phyloP scores from a whole-genome alignment of 257 asterid species.

The Nicotiana undulata region DNA sequence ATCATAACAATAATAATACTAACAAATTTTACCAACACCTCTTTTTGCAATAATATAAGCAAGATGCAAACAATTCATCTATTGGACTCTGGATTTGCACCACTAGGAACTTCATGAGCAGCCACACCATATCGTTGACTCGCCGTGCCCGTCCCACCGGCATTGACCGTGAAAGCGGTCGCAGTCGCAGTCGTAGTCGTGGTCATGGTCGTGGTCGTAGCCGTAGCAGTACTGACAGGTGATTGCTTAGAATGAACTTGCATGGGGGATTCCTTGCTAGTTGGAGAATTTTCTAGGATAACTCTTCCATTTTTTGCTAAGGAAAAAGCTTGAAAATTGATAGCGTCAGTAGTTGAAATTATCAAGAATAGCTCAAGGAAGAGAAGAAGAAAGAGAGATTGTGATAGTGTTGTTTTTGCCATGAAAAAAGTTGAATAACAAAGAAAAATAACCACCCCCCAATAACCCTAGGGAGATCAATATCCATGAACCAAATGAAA shows the following conservation, averaged over 20 bases:
- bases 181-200: not conserved
- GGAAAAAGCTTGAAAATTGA: too few relatives aligned
- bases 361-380: constrained; percentile 20
- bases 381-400: constrained; percentile 19
- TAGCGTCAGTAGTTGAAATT: too few relatives aligned
- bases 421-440: constrained; percentile 31
- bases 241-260: constrained; percentile 13
- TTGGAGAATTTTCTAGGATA: not conserved
- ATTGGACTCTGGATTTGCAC: constrained; percentile 83
- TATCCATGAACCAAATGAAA: constrained; percentile 75
- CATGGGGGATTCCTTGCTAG: constrained; percentile 4
- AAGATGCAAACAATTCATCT: constrained; percentile 12
- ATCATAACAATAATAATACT: not conserved
- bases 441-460: constrained; percentile 62
- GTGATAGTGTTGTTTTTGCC: constrained; percentile 34
- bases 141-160: not conserved
- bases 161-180: not conserved
- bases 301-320: not conserved
- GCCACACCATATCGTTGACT: constrained; percentile 28
- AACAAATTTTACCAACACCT: not conserved
- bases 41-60: not conserved
- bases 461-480: constrained; percentile 45
- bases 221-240: not conserved
- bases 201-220: not conserved
- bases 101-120: constrained; percentile 87